Evolutionary conservation across 2,329 filamentous ascomycete species (phyloP).

Genomic region (Trichoderma cornu-damae): DNA sequence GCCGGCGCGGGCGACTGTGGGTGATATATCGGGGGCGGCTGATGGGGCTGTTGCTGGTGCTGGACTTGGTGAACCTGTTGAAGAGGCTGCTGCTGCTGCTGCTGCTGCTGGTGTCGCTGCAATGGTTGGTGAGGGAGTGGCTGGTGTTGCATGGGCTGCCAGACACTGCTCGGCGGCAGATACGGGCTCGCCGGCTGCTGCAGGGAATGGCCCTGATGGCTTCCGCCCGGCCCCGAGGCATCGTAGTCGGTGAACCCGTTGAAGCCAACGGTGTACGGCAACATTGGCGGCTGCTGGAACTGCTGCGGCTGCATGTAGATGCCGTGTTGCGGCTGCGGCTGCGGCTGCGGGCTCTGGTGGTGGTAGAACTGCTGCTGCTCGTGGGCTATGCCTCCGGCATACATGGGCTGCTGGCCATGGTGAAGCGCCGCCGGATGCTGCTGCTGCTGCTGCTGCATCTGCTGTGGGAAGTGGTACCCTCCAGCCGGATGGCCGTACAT

Average conservation of each 20-base stretch:
- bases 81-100: constrained; percentile 30
- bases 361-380: constrained; percentile 26
- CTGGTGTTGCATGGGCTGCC: constrained; percentile 24
- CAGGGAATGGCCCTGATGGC: constrained; percentile 20
- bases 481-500: constrained; percentile 27
- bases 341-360: constrained; percentile 21
- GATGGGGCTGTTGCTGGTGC: constrained; percentile 26
- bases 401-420: constrained; percentile 22
- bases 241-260: constrained; percentile 16
- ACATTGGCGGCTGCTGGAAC: constrained; percentile 22
- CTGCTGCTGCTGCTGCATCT: constrained; percentile 24
- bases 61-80: constrained; percentile 28
- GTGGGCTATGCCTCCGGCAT: constrained; percentile 15
- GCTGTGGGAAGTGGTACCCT: constrained; percentile 25
- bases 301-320: constrained; percentile 24
- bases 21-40: constrained; percentile 29
- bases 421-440: constrained; percentile 23
- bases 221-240: constrained; percentile 9
- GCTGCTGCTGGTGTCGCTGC: too few species aligned
- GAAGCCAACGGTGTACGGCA: constrained; percentile 12
- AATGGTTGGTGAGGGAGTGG: constrained; percentile 27
- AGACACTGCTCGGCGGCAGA: constrained; percentile 10
- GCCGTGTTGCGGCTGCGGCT: constrained; percentile 20
- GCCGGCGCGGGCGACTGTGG: constrained; percentile 25
- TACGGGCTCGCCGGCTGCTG: constrained; percentile 16